Base-by-base conservation (phyloP, 2,329 filamentous ascomycete genomes). In the Didymella segeticola region DNA sequence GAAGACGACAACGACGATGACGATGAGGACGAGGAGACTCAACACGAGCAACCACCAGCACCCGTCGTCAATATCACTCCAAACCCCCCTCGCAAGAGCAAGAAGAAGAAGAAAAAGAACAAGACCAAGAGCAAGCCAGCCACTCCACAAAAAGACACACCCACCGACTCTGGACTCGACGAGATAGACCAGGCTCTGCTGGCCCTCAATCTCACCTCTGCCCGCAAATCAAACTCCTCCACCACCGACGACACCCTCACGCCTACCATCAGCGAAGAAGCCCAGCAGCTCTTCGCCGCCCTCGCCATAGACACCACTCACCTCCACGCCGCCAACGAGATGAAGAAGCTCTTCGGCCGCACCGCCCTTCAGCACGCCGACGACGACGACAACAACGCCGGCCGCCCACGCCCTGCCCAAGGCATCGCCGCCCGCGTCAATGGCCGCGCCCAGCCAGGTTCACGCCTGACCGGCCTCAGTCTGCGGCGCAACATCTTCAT, bases 271-370 rank as follows among this genome's bases (percentile, higher is more conserved):
- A 71, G 75, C 51, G 71, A 74, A 47, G 76, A 77, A 43, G 70
- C 77, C 39, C 74, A 82, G 42, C 80, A 79, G 79, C 57, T 83
- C 71, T 74, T 77, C 54, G 71, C 80, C 17, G 73, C 89, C 11
- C 77, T 90, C 0, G 77, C 81, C 2, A 78, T 90, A 45, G 87
- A 89, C 62, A 84, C 87, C 0, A 84, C 89, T 61, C 86, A 92
- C 63, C 83, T 99, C 10, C 93, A 93, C 70, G 90, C 90, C 7
- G 82, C 88, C 29, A 96, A 96, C 67, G 95, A 99, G 78, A 97
- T 99, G 91, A 88, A 86, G 52, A 84, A 82, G 60, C 77, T 91
- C 0, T 91, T 90, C 70, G 88, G 88, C 4, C 83, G 82, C 57
- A 82, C 85, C 22, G 86, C 86, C 19, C 67, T 88, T 10, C 84